phyloP scores from a whole-genome alignment of 495 filamentous ascomycete species.

The Hypoxylon intermedium region DNA sequence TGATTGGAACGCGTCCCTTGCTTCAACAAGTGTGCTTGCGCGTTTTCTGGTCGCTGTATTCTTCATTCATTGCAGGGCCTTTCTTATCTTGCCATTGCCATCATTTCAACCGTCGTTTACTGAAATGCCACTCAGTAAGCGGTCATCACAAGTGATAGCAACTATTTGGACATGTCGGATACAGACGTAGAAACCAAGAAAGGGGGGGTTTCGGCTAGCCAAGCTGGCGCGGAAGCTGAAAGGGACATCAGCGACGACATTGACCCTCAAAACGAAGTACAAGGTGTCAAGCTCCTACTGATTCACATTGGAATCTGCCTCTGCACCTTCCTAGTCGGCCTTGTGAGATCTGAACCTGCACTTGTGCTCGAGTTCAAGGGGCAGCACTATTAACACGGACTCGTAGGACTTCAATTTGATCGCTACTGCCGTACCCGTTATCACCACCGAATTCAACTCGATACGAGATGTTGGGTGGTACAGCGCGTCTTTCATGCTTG shows the following conservation, averaged over 20 bases:
- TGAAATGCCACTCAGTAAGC: no score
- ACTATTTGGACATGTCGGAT: no score
- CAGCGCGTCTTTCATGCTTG: conserved; percentile 63
- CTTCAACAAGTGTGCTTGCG: no score
- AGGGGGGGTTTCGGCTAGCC: no score
- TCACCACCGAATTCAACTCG: conserved; percentile 59
- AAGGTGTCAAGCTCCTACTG: neutral
- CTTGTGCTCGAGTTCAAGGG: neutral
- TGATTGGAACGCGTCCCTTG: no score
- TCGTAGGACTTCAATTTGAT: conserved; percentile 17
- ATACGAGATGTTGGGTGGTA: conserved; percentile 61
- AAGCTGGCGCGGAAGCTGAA: neutral
- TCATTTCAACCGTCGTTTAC: no score
- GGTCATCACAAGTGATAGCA: no score
- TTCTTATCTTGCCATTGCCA: no score
- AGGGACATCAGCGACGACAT: conserved; percentile 4
- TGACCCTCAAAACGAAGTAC: conserved; percentile 4
- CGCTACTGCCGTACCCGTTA: conserved; percentile 56
- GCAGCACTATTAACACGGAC: neutral
- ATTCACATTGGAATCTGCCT: conserved; percentile 5
- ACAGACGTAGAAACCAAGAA: no score
- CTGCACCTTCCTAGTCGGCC: conserved; percentile 8
- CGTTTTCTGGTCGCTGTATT: no score
- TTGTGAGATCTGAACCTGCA: neutral
- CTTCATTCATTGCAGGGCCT: no score